phyloP scores from a whole-genome alignment of 177 flowering plant species.

The Vitis hybrid region DNA sequence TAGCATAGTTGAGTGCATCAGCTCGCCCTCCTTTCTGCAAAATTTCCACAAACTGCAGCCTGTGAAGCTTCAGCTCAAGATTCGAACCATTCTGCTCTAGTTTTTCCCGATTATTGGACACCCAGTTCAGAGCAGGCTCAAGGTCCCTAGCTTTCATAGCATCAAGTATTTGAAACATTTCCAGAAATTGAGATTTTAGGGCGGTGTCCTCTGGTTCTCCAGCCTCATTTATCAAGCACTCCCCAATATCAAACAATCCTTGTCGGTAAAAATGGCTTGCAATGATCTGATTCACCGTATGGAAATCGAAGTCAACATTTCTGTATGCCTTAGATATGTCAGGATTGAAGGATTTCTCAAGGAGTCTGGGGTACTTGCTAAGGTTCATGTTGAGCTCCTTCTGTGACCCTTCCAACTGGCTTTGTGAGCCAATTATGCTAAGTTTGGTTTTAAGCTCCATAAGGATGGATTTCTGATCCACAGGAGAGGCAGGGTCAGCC shows the following conservation, averaged over 20 bases:
- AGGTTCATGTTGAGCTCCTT: constrained; percentile 67
- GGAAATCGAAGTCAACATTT: constrained; percentile 58
- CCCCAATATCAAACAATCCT: constrained; percentile 77
- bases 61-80: constrained; percentile 63
- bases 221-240: constrained; percentile 61
- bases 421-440: constrained; percentile 36
- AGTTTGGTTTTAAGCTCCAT: constrained; percentile 38
- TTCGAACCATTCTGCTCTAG: constrained; percentile 29
- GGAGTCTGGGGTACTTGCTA: constrained; percentile 44
- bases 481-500: constrained; percentile 23
- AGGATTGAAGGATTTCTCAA: constrained; percentile 51
- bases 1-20: constrained; percentile 65
- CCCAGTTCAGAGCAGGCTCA: constrained; percentile 49
- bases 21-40: constrained; percentile 44
- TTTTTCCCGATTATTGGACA: constrained; percentile 24
- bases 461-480: constrained; percentile 43
- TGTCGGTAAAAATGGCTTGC: constrained; percentile 72
- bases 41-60: constrained; percentile 63
- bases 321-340: constrained; percentile 84
- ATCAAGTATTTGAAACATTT: constrained; percentile 63
- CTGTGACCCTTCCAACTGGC: constrained; percentile 60
- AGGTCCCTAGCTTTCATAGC: constrained; percentile 47
- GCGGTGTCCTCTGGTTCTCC: constrained; percentile 35
- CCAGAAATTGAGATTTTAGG: constrained; percentile 48
- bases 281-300: constrained; percentile 60